phyloP scores from a whole-genome alignment of 352 stramenopile genomes.

The Pythium apleroticum region DNA sequence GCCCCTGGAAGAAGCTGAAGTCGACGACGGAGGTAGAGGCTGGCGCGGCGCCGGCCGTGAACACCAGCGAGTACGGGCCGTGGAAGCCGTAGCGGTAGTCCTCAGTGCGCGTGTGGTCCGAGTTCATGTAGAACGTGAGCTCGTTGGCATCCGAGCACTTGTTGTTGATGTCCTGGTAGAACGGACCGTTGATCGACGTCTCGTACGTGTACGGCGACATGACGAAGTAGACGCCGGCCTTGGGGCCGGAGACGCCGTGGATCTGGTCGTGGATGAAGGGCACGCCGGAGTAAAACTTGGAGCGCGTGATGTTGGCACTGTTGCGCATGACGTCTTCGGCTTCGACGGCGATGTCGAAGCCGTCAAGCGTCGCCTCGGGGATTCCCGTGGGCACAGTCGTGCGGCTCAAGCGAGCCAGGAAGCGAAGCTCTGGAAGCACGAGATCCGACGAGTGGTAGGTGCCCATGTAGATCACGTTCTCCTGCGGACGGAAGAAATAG shows the following conservation, averaged over 20 bases:
- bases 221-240: slow-evolving; percentile 50
- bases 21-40: slow-evolving; percentile 24
- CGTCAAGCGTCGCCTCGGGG: slow-evolving; percentile 36
- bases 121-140: slow-evolving; percentile 63
- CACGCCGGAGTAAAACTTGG: slow-evolving; percentile 45
- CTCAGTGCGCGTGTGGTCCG: slow-evolving; percentile 54
- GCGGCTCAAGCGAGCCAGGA: slow-evolving; percentile 40
- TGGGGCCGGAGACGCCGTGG: slow-evolving; percentile 38
- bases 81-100: slow-evolving; percentile 58
- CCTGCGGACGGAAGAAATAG: slow-evolving; percentile 50
- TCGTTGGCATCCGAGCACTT: slow-evolving; percentile 48
- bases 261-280: slow-evolving; percentile 39
- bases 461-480: slow-evolving; percentile 59
- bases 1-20: slow-evolving; percentile 47
- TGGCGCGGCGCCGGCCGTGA: slow-evolving; percentile 37
- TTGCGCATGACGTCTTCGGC: slow-evolving; percentile 38
- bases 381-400: slow-evolving; percentile 40
- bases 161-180: slow-evolving; percentile 65
- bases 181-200: slow-evolving; percentile 41
- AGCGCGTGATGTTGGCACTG: slow-evolving; percentile 35
- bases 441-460: slow-evolving; percentile 43
- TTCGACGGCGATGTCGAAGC: slow-evolving; percentile 37
- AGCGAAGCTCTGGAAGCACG: slow-evolving; percentile 41
- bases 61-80: slow-evolving; percentile 44
- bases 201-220: slow-evolving; percentile 49